phyloP scores from a whole-genome alignment of 768 basidiomycete species.

The Ramaria sp. region DNA sequence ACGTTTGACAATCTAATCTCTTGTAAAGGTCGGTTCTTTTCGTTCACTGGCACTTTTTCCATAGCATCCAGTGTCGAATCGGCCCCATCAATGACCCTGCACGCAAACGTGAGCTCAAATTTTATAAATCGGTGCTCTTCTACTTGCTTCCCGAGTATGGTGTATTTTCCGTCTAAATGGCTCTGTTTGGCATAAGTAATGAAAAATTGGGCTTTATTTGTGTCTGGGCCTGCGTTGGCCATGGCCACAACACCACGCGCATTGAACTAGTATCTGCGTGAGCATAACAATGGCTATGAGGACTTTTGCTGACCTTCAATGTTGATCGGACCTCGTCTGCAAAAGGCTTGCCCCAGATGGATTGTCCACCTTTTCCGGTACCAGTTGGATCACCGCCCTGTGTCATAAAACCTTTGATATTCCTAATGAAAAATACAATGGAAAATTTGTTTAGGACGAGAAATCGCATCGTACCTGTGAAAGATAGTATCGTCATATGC shows the following conservation, averaged over 20 bases:
- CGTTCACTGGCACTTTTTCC: conserved; percentile 83
- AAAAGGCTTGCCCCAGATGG: conserved; percentile 91
- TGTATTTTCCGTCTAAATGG: conserved; percentile 90
- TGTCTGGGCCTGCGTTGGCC: conserved; percentile 93
- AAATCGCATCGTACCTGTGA: conserved; percentile 37
- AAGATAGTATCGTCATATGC: conserved; percentile 80
- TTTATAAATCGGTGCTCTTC: not conserved
- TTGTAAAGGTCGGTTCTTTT: conserved; percentile 78
- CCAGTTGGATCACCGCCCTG: conserved; percentile 88
- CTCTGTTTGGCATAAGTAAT: conserved; percentile 87
- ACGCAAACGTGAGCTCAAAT: conserved; percentile 3
- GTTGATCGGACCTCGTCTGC: conserved; percentile 89
- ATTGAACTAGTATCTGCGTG: conserved; percentile 61
- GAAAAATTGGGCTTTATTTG: conserved; percentile 89
- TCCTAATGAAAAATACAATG: conserved; percentile 27
- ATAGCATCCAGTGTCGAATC: conserved; percentile 91
- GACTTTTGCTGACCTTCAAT: conserved; percentile 51
- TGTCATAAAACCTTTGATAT: conserved; percentile 93
- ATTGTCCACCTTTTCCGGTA: conserved; percentile 93
- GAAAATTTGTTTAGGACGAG: conserved; percentile 11
- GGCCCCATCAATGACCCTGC: conserved; percentile 87
- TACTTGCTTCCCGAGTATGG: conserved; percentile 74
- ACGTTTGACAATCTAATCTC: conserved; percentile 82
- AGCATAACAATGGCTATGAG: not conserved
- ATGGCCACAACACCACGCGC: conserved; percentile 90